Evolutionary conservation across 768 basidiomycete species (phyloP), one percentile per base, ranked within the genome.

Genomic region (Lactarius trivialis): DNA sequence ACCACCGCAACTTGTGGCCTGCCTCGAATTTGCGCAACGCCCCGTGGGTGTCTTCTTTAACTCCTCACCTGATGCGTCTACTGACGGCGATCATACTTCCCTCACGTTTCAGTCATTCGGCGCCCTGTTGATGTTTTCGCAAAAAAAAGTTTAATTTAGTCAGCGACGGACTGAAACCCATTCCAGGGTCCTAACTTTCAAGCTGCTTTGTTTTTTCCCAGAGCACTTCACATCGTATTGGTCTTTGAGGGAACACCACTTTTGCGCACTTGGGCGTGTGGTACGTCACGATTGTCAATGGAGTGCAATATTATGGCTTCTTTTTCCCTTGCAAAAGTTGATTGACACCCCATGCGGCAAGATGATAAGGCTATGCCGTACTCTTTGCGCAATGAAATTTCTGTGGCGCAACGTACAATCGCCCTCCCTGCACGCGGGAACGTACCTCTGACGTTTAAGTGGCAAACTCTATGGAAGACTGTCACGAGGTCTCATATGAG

Each of bases 381-480:
- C 48, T 33, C 12, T 49, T 32, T 26, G n/a, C 28, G 52, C 52
- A 34, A 48, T 49, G 43, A 14, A 21, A 30, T 26, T n/a, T 41
- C 54, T 48, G 55, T 56, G 55, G 60, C 60, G 61, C 26, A 32
- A 19, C 12, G 12, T 41, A 30, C 43, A n/a, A 36, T 33, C 19
- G 53, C 50, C 15, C 41, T 14, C 28, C n/a, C 43, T 39, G 43
- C 56, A 43, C 11, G 41, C 51, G 37, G 14, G 28, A 32, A 34
- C 56, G 39, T 54, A 48, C 57, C 36, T 33, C 37, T 21, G 48
- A 63, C 45, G 43, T 49, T 33, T 48, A 50, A 50, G 36, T 49
- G 11, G 37, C 53, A 34, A 53, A 59, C 7, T 30, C 17, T 48
- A 55, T 43, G 55, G 57, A 59, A 54, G n/a, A 24, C 41, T 15